Evolutionary conservation across 805 yeast species (phyloP), one percentile per base, ranked within the genome.

Genomic region (Myxozyma melibiosi): DNA sequence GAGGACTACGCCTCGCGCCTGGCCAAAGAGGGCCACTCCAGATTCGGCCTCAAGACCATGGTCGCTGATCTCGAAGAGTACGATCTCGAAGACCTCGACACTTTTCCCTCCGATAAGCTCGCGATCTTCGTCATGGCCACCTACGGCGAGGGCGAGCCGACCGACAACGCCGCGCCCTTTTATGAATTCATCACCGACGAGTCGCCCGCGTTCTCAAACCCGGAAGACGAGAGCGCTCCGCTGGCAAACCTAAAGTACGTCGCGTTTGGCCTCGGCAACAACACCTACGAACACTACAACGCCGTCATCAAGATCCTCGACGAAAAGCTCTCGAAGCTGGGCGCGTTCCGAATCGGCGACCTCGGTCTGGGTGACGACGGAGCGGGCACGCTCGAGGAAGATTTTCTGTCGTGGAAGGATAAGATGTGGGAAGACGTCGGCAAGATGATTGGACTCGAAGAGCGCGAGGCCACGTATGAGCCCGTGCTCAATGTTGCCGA

Each of bases 141-240:
- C 9, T 94, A 94, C 67, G 99, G 99, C 66, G 99, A 92, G 75
- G 99, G 99, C 70, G 99, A 92, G 71, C 96, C 96, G 66, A 92
- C 99, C 13, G 99, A 92, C 71, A 88, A 89, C 66, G 94, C 97
- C n/a, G 80, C 81, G 40, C 84, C 83, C 37, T 89, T 94, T 70
- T 84, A 83, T 69, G 86, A 85, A 56, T 79, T 91, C 67, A 81
- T 83, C 33, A 66, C 71, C 27, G 73, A 77, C 52, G 82, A 79
- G 49, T 84, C 82, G 27, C 81, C 80, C 24, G 80, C 75, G 40
- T 82, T 79, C 58, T 70, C 74, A 31, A 61, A 67, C 39, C 76
- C 73, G 24, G 74, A 67, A 7, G 61, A 67, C 39, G 64, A 65
- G 28, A 66, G 62, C 8, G 43, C 55, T 34, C 73, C 74, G 11